Conservation (phyloP, 495 filamentous ascomycete genomes). For the Massariosphaeria phaeospora region DNA sequence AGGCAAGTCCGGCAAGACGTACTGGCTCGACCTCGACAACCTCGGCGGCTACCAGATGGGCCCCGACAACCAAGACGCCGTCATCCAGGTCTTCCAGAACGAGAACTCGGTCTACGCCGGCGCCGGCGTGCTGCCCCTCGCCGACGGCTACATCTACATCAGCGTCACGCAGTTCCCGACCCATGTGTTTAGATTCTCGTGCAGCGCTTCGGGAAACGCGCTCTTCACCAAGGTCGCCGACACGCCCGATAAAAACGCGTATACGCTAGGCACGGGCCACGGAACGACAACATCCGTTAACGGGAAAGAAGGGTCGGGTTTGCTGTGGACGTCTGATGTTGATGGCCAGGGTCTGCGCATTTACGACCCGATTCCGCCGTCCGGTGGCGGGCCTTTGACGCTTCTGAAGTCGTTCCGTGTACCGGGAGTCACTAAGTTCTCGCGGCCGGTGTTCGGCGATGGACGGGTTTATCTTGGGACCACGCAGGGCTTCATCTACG, state of each 20-base stretch:
- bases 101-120: conserved; percentile 45
- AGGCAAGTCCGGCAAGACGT: conserved; percentile 48
- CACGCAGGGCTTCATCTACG: conserved; percentile 40
- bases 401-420: conserved; percentile 41
- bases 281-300: conserved; percentile 43
- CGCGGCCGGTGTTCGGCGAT: conserved; percentile 48
- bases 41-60: conserved; percentile 49
- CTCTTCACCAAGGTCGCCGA: conserved; percentile 41
- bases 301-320: conserved; percentile 41
- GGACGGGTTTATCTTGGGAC: conserved; percentile 42
- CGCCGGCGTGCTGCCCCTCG: conserved; percentile 46
- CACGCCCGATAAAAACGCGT: conserved; percentile 38
- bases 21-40: conserved; percentile 46
- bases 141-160: conserved; percentile 49
- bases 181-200: conserved; percentile 40
- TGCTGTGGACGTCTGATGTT: conserved; percentile 43
- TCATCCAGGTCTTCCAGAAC: conserved; percentile 44
- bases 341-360: conserved; percentile 40
- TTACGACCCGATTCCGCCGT: conserved; percentile 44
- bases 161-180: conserved; percentile 34
- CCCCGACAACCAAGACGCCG: conserved; percentile 40
- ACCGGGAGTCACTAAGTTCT: conserved; percentile 44
- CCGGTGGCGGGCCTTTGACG: conserved; percentile 35
- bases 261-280: conserved; percentile 42
- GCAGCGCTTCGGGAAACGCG: conserved; percentile 38